Conservation (phyloP, 2,329 filamentous ascomycete species). For the Podosphaera fusca region DNA sequence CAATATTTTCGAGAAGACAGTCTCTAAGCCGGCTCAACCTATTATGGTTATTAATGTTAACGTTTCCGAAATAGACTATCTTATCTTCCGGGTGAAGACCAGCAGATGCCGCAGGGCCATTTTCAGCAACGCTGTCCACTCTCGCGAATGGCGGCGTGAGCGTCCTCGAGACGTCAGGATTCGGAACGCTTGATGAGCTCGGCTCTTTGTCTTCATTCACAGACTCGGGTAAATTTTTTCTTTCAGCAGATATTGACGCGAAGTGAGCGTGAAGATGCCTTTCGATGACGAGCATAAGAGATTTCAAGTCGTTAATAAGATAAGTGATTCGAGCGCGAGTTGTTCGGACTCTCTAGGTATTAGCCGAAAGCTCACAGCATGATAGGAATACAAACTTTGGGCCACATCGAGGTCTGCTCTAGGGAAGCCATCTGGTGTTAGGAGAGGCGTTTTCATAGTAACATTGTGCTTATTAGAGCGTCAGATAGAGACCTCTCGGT, state of each 20-base stretch:
- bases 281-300: conserved; percentile 64
- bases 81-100: conserved; percentile 62
- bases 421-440: conserved; percentile 78
- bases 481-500: neutral
- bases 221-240: conserved; percentile 8
- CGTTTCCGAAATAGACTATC: conserved; percentile 66
- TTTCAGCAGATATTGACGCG: conserved; percentile 32
- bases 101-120: conserved; percentile 62
- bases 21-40: conserved; percentile 68
- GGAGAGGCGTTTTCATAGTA: conserved; percentile 70
- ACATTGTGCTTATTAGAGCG: conserved; percentile 49
- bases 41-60: conserved; percentile 69
- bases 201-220: conserved; percentile 4
- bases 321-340: conserved; percentile 74
- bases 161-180: conserved; percentile 15
- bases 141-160: conserved; percentile 56
- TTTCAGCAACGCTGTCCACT: conserved; percentile 59
- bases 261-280: conserved; percentile 76
- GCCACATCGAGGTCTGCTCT: conserved; percentile 85
- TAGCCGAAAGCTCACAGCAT: neutral
- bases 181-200: conserved; percentile 14
- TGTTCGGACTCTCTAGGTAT: conserved; percentile 46
- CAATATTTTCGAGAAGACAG: conserved; percentile 72
- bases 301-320: conserved; percentile 82
- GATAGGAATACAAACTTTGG: conserved; percentile 39